A percentile compares a stretch with the other conserved stretches of the same genome.
Evolutionary conservation across 2,329 filamentous ascomycete genomes (phyloP).

Genomic region (Neonectria hederae): DNA sequence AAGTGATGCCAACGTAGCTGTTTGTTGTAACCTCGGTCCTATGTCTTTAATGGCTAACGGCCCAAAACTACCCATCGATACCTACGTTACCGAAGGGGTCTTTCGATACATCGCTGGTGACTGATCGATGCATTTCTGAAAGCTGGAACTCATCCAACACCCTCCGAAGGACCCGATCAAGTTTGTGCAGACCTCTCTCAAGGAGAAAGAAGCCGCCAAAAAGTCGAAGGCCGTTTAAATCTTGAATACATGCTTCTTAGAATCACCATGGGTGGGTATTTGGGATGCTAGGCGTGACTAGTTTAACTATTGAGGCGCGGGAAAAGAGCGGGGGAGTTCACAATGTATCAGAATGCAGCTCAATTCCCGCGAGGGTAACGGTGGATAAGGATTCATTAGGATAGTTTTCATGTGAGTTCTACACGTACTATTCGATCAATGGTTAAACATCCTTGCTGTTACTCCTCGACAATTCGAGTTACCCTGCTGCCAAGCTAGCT

Average conservation of each 20-base stretch:
- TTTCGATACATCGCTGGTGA: conserved; percentile 1
- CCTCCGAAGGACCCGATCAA: conserved; percentile 5
- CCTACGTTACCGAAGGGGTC: neutral
- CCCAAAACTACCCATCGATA: conserved; percentile 5
- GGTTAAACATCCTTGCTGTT: neutral
- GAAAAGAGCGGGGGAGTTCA: neutral
- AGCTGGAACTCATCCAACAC: conserved; percentile 1
- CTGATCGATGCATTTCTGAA: conserved; percentile 1
- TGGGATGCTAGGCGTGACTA: neutral
- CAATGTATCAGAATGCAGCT: conserved; percentile 2
- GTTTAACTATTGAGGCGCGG: conserved; percentile 1
- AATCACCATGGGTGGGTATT: neutral
- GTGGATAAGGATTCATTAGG: neutral
- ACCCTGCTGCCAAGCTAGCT: conserved; percentile 1
- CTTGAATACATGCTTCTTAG: conserved; percentile 1
- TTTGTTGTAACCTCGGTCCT: conserved; percentile 1
- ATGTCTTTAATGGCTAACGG: conserved; percentile 1
- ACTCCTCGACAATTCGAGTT: neutral
- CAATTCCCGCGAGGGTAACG: neutral
- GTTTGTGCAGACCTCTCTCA: neutral
- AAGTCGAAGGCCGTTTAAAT: neutral
- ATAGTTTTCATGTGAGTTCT: conserved; percentile 6
- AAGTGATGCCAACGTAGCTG: neutral
- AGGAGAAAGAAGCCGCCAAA: neutral
- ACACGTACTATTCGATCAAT: conserved; percentile 7